Percentiles rank a stretch among this genome's conserved stretches.
phyloP scores from a whole-genome alignment of 768 basidiomycete species.

The Hydnum rufescens region DNA sequence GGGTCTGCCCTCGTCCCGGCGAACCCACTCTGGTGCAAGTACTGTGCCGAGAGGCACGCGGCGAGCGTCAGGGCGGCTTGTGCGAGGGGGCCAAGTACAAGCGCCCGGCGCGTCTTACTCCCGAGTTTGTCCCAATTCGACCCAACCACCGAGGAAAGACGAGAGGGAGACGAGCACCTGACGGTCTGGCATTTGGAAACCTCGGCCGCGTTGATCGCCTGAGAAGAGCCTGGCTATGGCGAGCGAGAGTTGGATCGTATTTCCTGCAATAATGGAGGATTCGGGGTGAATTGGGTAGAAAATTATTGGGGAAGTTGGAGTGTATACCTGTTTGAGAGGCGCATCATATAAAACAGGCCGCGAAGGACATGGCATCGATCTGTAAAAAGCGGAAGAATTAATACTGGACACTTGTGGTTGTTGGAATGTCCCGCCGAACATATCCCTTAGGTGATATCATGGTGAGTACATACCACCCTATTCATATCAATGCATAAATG shows the following conservation, averaged over 20 bases:
- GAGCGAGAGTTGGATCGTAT: slow-evolving; percentile 9
- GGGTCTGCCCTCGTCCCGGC: slow-evolving; percentile 6
- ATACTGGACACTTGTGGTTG: not conserved
- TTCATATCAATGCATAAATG: not conserved
- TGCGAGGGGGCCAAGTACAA: not conserved
- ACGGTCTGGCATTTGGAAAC: slow-evolving; percentile 7
- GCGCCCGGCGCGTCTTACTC: slow-evolving; percentile 4
- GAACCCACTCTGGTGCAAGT: slow-evolving; percentile 4
- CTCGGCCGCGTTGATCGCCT: not conserved
- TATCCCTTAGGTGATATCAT: not conserved
- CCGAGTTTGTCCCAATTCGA: too few species aligned
- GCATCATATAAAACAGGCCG: slow-evolving; percentile 7
- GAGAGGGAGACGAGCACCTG: slow-evolving; percentile 8
- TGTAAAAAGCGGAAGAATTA: slow-evolving; percentile 10
- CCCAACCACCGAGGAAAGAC: slow-evolving; percentile 10
- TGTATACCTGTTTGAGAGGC: slow-evolving; percentile 8
- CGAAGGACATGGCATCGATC: slow-evolving; percentile 5
- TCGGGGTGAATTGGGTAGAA: not conserved
- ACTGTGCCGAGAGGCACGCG: not conserved
- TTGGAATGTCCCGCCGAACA: too few species aligned
- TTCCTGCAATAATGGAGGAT: not conserved
- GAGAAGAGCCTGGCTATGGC: slow-evolving; percentile 6
- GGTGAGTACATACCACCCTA: not conserved
- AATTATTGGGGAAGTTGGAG: not conserved
- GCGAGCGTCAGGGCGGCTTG: slow-evolving; percentile 5